A percentile compares a stretch with the other conserved stretches of the same genome.
phyloP scores from a whole-genome alignment of 495 filamentous ascomycete species.

The Penicillium mononematosum region DNA sequence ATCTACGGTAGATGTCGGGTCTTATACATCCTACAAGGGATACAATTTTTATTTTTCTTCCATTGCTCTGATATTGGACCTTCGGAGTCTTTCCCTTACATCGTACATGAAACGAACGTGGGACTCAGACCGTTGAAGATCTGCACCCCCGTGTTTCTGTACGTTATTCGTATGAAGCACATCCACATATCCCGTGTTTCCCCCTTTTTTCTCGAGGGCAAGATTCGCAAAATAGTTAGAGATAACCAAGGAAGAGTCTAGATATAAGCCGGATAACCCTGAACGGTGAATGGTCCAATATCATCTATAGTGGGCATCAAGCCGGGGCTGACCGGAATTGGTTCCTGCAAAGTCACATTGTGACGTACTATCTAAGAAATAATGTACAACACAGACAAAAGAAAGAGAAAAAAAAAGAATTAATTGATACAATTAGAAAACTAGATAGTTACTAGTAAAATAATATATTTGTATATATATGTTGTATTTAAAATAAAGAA shows the following conservation, averaged over 20 bases:
- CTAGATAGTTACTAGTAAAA: not conserved
- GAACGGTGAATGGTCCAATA: slow-evolving; percentile 5
- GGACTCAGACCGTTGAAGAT: slow-evolving; percentile 12
- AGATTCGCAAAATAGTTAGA: not conserved
- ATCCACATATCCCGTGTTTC: slow-evolving; percentile 13
- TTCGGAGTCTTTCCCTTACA: not conserved
- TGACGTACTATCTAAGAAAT: slow-evolving; percentile 8
- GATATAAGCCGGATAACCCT: not conserved
- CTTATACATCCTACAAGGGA: not conserved
- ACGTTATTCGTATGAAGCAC: slow-evolving; percentile 4
- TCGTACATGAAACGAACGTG: slow-evolving; percentile 5
- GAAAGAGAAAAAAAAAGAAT: not conserved
- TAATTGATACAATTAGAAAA: not conserved
- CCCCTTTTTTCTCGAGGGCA: slow-evolving; percentile 7
- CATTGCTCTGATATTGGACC: not conserved
- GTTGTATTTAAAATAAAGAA: not conserved
- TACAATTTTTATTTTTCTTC: not conserved
- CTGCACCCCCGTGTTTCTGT: slow-evolving; percentile 14
- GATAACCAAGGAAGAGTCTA: slow-evolving; percentile 1
- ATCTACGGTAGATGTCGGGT: not conserved
- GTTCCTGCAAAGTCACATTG: slow-evolving; percentile 11
- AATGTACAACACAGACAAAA: not conserved
- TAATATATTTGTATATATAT: not conserved
- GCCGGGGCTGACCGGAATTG: slow-evolving; percentile 15
- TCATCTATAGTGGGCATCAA: slow-evolving; percentile 11